Evolutionary conservation across 169 alveolate species (phyloP).

Genomic region (Besnoitia besnoiti): DNA sequence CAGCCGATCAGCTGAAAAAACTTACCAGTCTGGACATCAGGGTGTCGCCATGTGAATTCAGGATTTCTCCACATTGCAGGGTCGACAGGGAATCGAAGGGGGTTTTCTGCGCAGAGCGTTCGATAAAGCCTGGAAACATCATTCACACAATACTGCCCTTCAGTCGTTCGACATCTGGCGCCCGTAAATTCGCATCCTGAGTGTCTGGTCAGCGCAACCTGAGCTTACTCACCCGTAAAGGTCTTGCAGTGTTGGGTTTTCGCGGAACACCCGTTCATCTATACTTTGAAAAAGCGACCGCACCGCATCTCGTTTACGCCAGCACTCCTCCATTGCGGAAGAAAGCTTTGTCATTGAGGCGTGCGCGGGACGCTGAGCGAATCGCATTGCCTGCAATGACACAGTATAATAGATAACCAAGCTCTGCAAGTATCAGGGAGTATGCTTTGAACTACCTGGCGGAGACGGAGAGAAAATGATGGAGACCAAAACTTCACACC

Average conservation of each 20-base stretch:
- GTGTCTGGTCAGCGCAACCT: no score
- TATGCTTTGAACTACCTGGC: no score
- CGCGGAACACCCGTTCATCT: neutral
- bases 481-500: no score
- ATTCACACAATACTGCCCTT: no score
- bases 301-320: neutral
- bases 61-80: neutral
- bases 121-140: conserved; percentile 13
- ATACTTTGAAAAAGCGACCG: neutral
- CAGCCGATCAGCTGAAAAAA: no score
- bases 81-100: neutral
- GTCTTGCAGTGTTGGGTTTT: conserved; percentile 11
- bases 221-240: neutral
- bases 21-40: neutral
- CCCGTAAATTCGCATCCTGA: no score
- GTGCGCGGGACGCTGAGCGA: conserved; percentile 37
- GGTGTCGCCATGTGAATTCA: neutral
- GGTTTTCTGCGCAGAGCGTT: neutral
- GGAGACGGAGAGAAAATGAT: no score
- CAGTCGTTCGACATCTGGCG: no score
- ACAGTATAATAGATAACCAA: no score
- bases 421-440: no score
- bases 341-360: conserved; percentile 47
- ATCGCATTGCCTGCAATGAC: conserved; percentile 53
- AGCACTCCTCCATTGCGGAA: neutral